phyloP scores from a whole-genome alignment of 495 filamentous ascomycete genomes.

The Xylaria intraflava region DNA sequence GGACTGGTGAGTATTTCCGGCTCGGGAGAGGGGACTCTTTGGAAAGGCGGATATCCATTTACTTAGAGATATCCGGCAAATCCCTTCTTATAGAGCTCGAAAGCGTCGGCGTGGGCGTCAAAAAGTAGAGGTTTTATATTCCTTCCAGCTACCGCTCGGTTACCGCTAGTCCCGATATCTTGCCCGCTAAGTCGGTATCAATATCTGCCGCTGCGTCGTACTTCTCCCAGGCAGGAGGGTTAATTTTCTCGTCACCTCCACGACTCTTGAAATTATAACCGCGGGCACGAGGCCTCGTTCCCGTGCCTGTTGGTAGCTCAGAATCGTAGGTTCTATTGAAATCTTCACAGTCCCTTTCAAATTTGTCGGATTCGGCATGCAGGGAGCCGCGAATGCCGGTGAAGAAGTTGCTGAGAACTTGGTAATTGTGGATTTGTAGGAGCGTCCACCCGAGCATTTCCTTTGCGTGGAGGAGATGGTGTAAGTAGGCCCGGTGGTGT shows the following conservation, averaged over 20 bases:
- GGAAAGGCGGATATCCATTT: too few relatives aligned
- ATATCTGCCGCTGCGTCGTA: slow-evolving; percentile 17
- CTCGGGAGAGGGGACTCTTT: too few relatives aligned
- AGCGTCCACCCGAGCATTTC: slow-evolving; percentile 97
- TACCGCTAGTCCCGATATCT: slow-evolving; percentile 21
- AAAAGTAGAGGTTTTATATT: slow-evolving; percentile 37
- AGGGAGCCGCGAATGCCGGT: slow-evolving; percentile 48
- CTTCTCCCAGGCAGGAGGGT: slow-evolving; percentile 56
- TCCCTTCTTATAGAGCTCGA: slow-evolving; percentile 53
- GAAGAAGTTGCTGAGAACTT: slow-evolving; percentile 69
- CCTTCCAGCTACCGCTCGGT: slow-evolving; percentile 14
- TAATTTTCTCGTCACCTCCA: slow-evolving; percentile 59
- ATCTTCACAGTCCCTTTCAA: slow-evolving; percentile 48
- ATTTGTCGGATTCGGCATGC: slow-evolving; percentile 53
- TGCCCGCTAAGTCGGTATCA: slow-evolving; percentile 15
- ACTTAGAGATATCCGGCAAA: slow-evolving; percentile 48
- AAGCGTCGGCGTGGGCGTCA: slow-evolving; percentile 43
- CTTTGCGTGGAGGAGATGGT: slow-evolving; percentile 78
- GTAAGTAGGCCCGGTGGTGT: slow-evolving; percentile 81
- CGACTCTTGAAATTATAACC: slow-evolving; percentile 78
- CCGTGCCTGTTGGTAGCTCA: slow-evolving; percentile 63
- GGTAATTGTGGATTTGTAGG: slow-evolving; percentile 83
- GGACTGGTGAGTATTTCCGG: too few relatives aligned
- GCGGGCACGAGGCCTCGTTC: slow-evolving; percentile 71
- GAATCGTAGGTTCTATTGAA: slow-evolving; percentile 61